A percentile compares a stretch with the other conserved stretches of the same genome.
Evolutionary conservation across 371 early-diverging fungal species (phyloP).

Genomic region (Sporodiniella umbellata): DNA sequence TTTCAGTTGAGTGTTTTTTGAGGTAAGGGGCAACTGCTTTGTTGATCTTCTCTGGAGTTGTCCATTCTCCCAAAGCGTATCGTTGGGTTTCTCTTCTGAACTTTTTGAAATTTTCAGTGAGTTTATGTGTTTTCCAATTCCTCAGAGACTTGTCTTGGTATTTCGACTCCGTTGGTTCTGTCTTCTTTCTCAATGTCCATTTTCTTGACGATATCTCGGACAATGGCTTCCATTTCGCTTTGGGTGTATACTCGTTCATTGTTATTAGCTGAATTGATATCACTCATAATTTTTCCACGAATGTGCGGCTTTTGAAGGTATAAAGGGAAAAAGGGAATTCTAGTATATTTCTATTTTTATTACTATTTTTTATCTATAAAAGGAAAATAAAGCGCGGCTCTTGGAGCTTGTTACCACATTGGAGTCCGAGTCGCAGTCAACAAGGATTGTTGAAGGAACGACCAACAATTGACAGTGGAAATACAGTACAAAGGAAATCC

Average conservation of each 20-base stretch:
- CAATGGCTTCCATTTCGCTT: conserved; percentile 4
- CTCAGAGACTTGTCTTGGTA: conserved; percentile 4
- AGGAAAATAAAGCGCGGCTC: conserved; percentile 5
- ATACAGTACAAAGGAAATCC: no score
- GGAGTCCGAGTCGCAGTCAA: conserved; percentile 5
- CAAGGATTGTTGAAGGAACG: conserved; percentile 6
- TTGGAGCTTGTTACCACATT: conserved; percentile 9
- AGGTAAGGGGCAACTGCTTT: not conserved
- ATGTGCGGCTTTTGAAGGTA: no score
- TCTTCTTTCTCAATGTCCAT: conserved; percentile 6
- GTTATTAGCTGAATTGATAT: not conserved
- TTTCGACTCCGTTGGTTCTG: not conserved
- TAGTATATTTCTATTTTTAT: no score
- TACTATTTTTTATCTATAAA: no score
- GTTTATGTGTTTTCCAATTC: conserved; percentile 3
- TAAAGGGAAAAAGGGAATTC: no score
- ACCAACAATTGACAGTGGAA: no score
- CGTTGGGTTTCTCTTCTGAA: not conserved
- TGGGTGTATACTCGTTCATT: conserved; percentile 1
- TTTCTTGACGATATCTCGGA: conserved; percentile 1
- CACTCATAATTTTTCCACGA: no score
- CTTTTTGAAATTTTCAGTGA: conserved; percentile 1
- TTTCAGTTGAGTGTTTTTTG: not conserved
- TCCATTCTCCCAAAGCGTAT: conserved; percentile 3
- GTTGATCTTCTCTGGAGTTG: conserved; percentile 3